Evolutionary conservation across 495 filamentous ascomycete genomes (phyloP), one percentile per base, ranked within the genome.

Genomic region (Tuber melanosporum): DNA sequence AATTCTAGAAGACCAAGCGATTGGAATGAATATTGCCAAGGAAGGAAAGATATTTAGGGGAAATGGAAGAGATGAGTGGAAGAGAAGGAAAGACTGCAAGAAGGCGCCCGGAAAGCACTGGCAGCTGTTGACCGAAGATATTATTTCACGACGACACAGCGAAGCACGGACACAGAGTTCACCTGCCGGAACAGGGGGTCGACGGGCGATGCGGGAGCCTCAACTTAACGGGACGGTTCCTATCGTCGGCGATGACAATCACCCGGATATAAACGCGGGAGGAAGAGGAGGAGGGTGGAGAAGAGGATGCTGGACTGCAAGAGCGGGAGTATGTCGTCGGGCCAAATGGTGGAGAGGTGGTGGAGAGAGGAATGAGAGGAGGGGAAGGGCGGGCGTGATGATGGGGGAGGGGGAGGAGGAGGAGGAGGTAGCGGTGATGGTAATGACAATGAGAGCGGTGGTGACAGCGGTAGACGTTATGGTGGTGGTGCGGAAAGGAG

Each of bases 311-410:
- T 73, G 77, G 52, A 74, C 80, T 86, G 84, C 83, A 84, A 85
- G 85, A 83, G 85, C 85, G 84, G 83, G 79, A 78, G 80, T 84
- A 84, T 85, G 85, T 73, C 57, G 80, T 47, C 66, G 81, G 78
- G 78, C 3, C 22, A 39, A 62, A 46, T 75, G 57, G 47, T 70
- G 14, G 75, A 46, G 47, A 72, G 71, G 74, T 78, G 74, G 74
- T 49, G 74, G 71, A 76, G 74, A 72, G 74, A 71, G 79, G 73
- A 71, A 46, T 36, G 72, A 45, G 75, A 43, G 81, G 83, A 73
- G 81, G 80, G 76, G 80, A 77, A 77, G 45, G 45, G 72, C 69
- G 70, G 70, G 73, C 43, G 75, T 76, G 74, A 75, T 82, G 82
- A 76, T 83, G 84, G 74, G 79, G 80, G 82, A 83, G 81, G 32